Evolutionary conservation across 2,329 filamentous ascomycete species (phyloP).

Genomic region (Colletotrichum aenigma): DNA sequence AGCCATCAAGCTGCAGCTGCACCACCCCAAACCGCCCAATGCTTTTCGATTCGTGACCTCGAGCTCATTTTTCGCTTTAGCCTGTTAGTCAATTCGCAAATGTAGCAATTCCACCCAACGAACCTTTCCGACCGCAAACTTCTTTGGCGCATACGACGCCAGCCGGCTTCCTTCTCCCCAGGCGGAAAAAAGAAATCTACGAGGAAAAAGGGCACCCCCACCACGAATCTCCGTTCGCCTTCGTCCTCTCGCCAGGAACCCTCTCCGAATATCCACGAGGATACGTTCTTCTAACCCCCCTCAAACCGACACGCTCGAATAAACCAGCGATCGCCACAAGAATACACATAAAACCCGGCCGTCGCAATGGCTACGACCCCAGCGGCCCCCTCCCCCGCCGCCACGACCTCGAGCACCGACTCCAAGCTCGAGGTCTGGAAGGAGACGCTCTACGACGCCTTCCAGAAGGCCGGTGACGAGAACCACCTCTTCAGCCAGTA

Average conservation of each 20-base stretch:
- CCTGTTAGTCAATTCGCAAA: background rate
- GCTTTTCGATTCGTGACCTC: background rate
- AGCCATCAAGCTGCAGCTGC: background rate
- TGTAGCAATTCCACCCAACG: background rate
- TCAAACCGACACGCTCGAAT: background rate
- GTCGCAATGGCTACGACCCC: slow-evolving; percentile 11
- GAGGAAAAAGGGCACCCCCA: background rate
- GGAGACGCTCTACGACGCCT: slow-evolving; percentile 60
- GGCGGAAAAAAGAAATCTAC: background rate
- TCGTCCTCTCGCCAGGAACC: background rate
- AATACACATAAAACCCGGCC: background rate
- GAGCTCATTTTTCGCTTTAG: background rate
- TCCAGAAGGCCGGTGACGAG: slow-evolving; percentile 52
- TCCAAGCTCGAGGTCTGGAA: slow-evolving; percentile 57
- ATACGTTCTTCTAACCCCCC: background rate
- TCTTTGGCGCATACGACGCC: background rate
- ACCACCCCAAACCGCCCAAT: background rate
- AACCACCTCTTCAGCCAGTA: slow-evolving; percentile 61
- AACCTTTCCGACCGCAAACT: background rate
- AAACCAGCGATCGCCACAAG: background rate
- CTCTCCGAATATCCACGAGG: background rate
- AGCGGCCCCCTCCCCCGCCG: slow-evolving; percentile 16
- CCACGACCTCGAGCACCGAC: slow-evolving; percentile 24
- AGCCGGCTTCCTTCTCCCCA: background rate
- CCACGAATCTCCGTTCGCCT: background rate